Conservation (phyloP, 2,329 filamentous ascomycete genomes). For the Apiospora kogelbergensis region DNA sequence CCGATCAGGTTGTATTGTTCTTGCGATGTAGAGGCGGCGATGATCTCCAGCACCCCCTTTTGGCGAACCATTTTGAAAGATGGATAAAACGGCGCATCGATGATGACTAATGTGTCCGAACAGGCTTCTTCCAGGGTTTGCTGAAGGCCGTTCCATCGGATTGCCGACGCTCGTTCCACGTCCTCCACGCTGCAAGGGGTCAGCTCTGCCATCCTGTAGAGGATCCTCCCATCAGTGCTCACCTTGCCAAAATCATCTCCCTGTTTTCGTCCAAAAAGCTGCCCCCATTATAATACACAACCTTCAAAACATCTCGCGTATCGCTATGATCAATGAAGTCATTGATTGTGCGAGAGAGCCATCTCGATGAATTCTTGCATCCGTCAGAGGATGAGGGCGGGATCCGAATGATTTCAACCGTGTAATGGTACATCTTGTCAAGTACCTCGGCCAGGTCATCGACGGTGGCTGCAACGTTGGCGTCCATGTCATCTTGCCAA, state of each 20-base stretch:
- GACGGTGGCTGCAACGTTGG: conserved; percentile 39
- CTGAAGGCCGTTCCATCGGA: conserved; percentile 58
- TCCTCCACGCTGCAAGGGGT: conserved; percentile 45
- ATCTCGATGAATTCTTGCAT: conserved; percentile 51
- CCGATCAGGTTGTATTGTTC: conserved; percentile 48
- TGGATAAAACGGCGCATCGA: conserved; percentile 60
- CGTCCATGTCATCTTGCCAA: conserved; percentile 56
- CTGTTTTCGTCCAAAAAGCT: conserved; percentile 55
- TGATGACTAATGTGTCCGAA: conserved; percentile 56
- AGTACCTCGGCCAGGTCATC: conserved; percentile 51
- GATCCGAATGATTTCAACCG: conserved; percentile 48
- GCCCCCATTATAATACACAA: conserved; percentile 58
- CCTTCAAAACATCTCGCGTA: conserved; percentile 56
- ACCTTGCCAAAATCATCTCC: conserved; percentile 60
- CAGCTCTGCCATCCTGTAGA: conserved; percentile 17
- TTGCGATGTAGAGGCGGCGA: conserved; percentile 55
- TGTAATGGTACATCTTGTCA: conserved; percentile 52
- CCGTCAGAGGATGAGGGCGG: conserved; percentile 45
- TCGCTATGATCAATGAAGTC: conserved; percentile 55
- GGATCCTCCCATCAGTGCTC: conserved; percentile 12
- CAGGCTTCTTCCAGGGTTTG: conserved; percentile 55
- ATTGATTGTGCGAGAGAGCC: conserved; percentile 51
- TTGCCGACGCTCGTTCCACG: conserved; percentile 43
- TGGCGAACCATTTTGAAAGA: conserved; percentile 52
- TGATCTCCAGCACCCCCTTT: conserved; percentile 54